Base-by-base conservation (phyloP, 129 eudicot species). In the Kitagawia praeruptora region DNA sequence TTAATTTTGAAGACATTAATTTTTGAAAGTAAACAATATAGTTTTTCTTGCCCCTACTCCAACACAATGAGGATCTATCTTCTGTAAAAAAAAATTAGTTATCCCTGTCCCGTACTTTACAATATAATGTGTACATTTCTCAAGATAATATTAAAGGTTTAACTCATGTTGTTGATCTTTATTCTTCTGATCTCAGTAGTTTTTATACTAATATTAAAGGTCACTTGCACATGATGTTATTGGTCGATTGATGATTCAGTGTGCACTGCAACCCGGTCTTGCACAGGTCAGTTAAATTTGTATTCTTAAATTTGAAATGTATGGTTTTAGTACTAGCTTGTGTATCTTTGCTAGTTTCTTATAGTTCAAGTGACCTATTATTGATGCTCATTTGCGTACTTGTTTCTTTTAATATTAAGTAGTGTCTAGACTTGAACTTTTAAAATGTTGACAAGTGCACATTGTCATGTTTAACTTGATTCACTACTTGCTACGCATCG, bases 181-280 rank as follows among this genome's bases (percentile, higher is more conserved):
- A n/a, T n/a, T n/a, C n/a, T n/a, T n/a, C n/a, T n/a, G n/a, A n/a
- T n/a, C n/a, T n/a, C n/a, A n/a, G n/a, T n/a, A n/a, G n/a, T n/a
- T n/a, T n/a, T n/a, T n/a, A n/a, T n/a, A n/a, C n/a, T n/a, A n/a
- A n/a, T n/a, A n/a, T n/a, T n/a, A n/a, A n/a, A n/a, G n/a, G n/a
- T n/a, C n/a, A n/a, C n/a, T 96, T 81, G 99, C 98, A 1, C 99
- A 96, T 88, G 99, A 95, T 45, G 99, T 96, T 63, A 96, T 96
- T 85, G 99, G 99, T 42, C 87, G 99, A 39, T 81, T 96, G 83
- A 96, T 96, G 99, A 96, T 96, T 82, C 99, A 96, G 77, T 96
- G 99, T 89, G 99, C 99, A 79, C 88, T 96, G 63, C 99, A 96
- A 85, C 99, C 99, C 81, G 99, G 99, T 80, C 97, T 96, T 85